Base-by-base conservation (phyloP, 192 early-diverging fungal genomes). In the Backusella macrospora region DNA sequence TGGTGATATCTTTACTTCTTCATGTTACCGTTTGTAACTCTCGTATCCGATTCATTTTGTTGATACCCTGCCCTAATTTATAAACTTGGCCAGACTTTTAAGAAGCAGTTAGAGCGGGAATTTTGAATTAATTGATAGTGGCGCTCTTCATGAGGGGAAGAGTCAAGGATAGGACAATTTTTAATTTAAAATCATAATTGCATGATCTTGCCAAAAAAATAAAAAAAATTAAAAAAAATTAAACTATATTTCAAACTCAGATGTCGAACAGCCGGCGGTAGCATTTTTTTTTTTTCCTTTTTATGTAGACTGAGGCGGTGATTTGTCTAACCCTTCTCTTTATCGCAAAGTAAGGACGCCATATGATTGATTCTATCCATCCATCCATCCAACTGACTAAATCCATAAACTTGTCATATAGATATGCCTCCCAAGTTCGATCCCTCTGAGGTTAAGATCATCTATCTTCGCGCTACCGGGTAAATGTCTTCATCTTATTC, bases 401-500 rank as follows among this genome's bases (percentile, higher is more conserved):
- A 34, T 1, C 0, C 29, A 34, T 34, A 34, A 34, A 34, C 62
- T 63, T 48, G 5, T 40, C 38, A 62, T 62, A 72, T 59, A 48
- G 43, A 70, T 39, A 79, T 79, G 78, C 95, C 95, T 78, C 95
- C 93, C 80, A 95, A 96, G 90, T 86, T 93, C 84, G 95, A 96
- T 84, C 90, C 95, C 74, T 83, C 76, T 80, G 91, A 89, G 82
- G 85, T 95, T 79, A 90, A 88, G 79, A 85, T 86, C 72, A 89
- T 99, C 85, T 93, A 95, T 87, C 93, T 99, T 85, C 91, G 98
- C 78, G 90, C 96, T 78, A 97, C 96, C 80, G 98, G 97, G 77
- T 78, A 78, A 48, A 44, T 15, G 18, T 38, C 29, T 34, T 34
- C 29, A 34, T 34, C 29, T 34, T 34, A 34, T 34, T 34, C 0